A percentile compares a stretch with the other conserved stretches of the same genome.
phyloP scores from a whole-genome alignment of 768 basidiomycete genomes.

The Agrocybe chaxingu region DNA sequence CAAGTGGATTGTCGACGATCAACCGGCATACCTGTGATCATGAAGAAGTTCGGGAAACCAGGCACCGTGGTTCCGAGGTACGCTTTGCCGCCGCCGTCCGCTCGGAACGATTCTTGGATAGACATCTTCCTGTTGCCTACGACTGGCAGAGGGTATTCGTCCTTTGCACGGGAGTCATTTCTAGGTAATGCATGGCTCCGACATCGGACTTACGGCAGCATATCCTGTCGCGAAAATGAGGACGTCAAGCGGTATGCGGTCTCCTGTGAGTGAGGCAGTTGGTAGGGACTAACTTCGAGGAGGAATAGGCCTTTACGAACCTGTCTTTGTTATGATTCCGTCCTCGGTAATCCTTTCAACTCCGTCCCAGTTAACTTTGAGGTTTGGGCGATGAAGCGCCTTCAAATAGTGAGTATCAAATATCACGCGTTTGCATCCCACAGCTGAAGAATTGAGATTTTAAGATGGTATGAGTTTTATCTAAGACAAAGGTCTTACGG shows the following conservation, averaged over 20 bases:
- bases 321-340: constrained; percentile 39
- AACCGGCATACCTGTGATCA: constrained; percentile 29
- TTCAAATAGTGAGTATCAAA: constrained; percentile 46
- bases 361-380: constrained; percentile 39
- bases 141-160: constrained; percentile 30
- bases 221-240: constrained; percentile 40
- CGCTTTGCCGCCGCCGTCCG: constrained; percentile 35
- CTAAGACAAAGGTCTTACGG: constrained; percentile 27
- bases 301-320: constrained; percentile 12
- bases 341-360: constrained; percentile 36
- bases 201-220: constrained; percentile 9
- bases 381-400: constrained; percentile 42
- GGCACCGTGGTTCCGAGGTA: constrained; percentile 41
- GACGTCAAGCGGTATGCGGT: constrained; percentile 31
- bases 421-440: constrained; percentile 55
- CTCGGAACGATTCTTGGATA: constrained; percentile 36
- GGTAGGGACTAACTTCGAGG: neutral
- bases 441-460: constrained; percentile 22
- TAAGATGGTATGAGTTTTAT: neutral
- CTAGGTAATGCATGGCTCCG: neutral
- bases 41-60: constrained; percentile 44
- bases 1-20: neutral
- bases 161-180: constrained; percentile 15
- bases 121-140: constrained; percentile 24
- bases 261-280: constrained; percentile 19